phyloP scores from a whole-genome alignment of 768 basidiomycete species.

The Tricholoma sp. region DNA sequence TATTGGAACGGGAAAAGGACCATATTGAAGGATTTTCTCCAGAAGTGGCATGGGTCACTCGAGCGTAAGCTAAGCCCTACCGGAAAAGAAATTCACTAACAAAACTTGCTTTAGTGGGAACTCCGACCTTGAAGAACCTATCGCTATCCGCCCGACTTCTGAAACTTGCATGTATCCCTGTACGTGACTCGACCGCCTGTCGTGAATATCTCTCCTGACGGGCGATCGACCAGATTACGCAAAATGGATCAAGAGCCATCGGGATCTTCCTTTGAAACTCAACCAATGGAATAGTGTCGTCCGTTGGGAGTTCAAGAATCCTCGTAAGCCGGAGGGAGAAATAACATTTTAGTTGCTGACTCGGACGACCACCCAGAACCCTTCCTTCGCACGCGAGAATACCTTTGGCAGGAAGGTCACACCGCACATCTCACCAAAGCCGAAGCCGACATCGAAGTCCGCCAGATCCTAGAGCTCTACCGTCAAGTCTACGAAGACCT shows the following conservation, averaged over 20 bases:
- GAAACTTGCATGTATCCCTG: slow-evolving; percentile 99
- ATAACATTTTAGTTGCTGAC: neutral
- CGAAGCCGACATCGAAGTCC: slow-evolving; percentile 91
- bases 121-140: slow-evolving; percentile 93
- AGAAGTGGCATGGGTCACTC: slow-evolving; percentile 99
- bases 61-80: slow-evolving; percentile 37
- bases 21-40: slow-evolving; percentile 99
- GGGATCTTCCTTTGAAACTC: slow-evolving; percentile 93
- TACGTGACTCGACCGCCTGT: slow-evolving; percentile 31
- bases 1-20: slow-evolving; percentile 94
- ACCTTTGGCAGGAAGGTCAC: slow-evolving; percentile 99
- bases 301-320: slow-evolving; percentile 99
- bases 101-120: slow-evolving; percentile 41
- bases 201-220: neutral
- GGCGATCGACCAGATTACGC: slow-evolving; percentile 67
- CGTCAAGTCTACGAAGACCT: slow-evolving; percentile 94
- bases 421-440: slow-evolving; percentile 86
- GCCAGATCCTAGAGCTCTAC: slow-evolving; percentile 93
- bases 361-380: slow-evolving; percentile 70
- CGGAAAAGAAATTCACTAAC: neutral
- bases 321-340: slow-evolving; percentile 49
- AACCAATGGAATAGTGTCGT: slow-evolving; percentile 99
- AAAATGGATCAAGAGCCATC: slow-evolving; percentile 97
- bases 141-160: slow-evolving; percentile 96
- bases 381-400: slow-evolving; percentile 98